Conservation (phyloP, 2,329 filamentous ascomycete species). For the Camillea tinctor region DNA sequence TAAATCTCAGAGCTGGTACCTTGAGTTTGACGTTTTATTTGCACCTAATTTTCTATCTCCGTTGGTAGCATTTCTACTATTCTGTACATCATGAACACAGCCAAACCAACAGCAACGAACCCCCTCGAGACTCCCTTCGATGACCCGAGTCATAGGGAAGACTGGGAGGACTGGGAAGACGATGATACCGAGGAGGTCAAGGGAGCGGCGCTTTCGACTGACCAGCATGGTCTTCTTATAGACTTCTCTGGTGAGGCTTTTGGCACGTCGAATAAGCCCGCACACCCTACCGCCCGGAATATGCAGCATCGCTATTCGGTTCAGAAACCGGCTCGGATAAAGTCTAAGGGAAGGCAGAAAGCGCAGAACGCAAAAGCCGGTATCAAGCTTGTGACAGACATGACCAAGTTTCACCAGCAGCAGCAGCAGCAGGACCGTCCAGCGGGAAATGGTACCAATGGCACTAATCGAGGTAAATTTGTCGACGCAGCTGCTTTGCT, state of each 20-base stretch:
- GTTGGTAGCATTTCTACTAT: slow-evolving; percentile 3
- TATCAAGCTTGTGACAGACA: slow-evolving; percentile 69
- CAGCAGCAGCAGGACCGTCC: slow-evolving; percentile 26
- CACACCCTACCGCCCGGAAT: slow-evolving; percentile 13
- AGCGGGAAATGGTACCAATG: slow-evolving; percentile 25
- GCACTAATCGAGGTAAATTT: slow-evolving; percentile 44
- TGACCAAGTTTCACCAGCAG: slow-evolving; percentile 52
- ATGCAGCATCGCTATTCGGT: slow-evolving; percentile 34
- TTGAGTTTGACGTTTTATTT: slow-evolving; percentile 24
- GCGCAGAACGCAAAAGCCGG: slow-evolving; percentile 60
- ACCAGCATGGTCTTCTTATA: slow-evolving; percentile 23
- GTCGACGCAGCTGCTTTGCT: slow-evolving; percentile 59
- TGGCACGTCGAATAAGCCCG: slow-evolving; percentile 13
- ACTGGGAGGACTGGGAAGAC: slow-evolving; percentile 35
- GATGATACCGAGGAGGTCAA: slow-evolving; percentile 23
- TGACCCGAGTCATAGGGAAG: slow-evolving; percentile 19
- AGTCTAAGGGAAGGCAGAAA: slow-evolving; percentile 61
- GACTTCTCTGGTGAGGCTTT: slow-evolving; percentile 20
- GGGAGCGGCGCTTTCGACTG: slow-evolving; percentile 2
- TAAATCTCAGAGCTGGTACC: slow-evolving; percentile 28
- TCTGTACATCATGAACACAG: slow-evolving; percentile 22
- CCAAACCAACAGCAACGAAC: slow-evolving; percentile 18
- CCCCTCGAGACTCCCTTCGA: slow-evolving; percentile 17
- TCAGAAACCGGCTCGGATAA: slow-evolving; percentile 46
- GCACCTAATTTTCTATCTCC: slow-evolving; percentile 10